A percentile compares a stretch with the other conserved stretches of the same genome.
Conservation (phyloP, 1,284 basidiomycete genomes). For the Hemileia vastatrix region DNA sequence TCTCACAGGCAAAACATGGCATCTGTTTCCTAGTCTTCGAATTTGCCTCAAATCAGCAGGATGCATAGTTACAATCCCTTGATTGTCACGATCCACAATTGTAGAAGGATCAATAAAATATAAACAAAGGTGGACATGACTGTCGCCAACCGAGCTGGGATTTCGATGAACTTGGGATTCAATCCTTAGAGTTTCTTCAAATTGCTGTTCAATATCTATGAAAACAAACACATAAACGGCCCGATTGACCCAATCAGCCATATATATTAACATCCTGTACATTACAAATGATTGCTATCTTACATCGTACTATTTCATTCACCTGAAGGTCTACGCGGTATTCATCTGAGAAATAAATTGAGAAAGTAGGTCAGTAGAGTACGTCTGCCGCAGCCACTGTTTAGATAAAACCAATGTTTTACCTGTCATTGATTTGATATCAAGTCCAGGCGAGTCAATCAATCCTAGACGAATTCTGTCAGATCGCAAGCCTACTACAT, state of each 20-base stretch:
- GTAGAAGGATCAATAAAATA: constrained; percentile 18
- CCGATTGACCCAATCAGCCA: too few species aligned
- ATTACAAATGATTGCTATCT: neutral
- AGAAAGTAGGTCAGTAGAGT: neutral
- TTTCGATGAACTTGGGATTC: constrained; percentile 22
- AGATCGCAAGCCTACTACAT: neutral
- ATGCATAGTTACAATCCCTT: constrained; percentile 10
- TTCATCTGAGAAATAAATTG: constrained; percentile 10
- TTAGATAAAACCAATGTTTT: neutral
- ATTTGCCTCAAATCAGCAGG: constrained; percentile 9
- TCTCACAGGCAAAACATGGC: constrained; percentile 14
- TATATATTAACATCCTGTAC: too few species aligned
- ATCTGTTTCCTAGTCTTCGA: constrained; percentile 2
- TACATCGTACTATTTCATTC: constrained; percentile 17
- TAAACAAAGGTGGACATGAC: constrained; percentile 13
- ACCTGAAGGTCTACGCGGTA: constrained; percentile 14
- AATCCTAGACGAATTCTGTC: constrained; percentile 6
- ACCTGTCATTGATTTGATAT: constrained; percentile 18
- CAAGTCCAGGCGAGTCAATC: constrained; percentile 16
- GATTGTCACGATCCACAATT: neutral
- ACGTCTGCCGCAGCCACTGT: neutral
- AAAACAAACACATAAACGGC: neutral
- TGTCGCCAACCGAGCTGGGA: constrained; percentile 12
- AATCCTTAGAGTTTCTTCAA: constrained; percentile 7
- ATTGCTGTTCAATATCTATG: constrained; percentile 14